Conservation (phyloP, 352 stramenopile species). For the Globisporangium emineosum region DNA sequence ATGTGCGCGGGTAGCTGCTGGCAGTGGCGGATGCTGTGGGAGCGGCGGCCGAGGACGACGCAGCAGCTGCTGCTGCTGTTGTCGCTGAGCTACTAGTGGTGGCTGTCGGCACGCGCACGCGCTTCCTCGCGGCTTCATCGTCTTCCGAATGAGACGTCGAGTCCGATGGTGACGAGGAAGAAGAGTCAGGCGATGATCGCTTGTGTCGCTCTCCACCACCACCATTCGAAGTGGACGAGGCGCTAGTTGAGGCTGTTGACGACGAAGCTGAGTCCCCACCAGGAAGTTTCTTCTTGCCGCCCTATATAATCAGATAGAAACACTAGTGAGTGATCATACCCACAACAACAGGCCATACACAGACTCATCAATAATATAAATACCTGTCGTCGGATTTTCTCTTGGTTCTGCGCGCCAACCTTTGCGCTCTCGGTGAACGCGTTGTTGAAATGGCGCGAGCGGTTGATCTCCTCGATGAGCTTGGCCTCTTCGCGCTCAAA, state of each 20-base stretch:
- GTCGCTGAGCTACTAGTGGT: background rate
- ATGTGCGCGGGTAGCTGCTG: background rate
- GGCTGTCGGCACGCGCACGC: background rate
- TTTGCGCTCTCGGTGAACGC: constrained; percentile 71
- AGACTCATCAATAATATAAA: background rate
- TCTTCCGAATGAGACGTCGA: constrained; percentile 14
- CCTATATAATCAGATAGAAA: background rate
- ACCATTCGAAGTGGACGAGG: background rate
- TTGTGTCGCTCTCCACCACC: background rate
- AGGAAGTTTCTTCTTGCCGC: constrained; percentile 15
- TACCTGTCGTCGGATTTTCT: constrained; percentile 53
- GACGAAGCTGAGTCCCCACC: background rate
- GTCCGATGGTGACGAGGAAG: constrained; percentile 8
- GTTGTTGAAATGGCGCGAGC: constrained; percentile 81
- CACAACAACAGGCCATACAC: background rate
- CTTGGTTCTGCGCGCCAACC: constrained; percentile 68
- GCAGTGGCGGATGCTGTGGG: background rate
- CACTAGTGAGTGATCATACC: background rate
- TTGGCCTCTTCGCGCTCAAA: constrained; percentile 79
- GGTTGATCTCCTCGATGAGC: constrained; percentile 80
- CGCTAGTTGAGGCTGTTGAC: background rate
- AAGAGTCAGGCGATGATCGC: background rate
- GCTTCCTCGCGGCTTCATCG: constrained; percentile 5
- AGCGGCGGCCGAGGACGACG: background rate
- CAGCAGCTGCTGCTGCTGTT: background rate